phyloP scores from a whole-genome alignment of 495 filamentous ascomycete species.

The Margaritispora aquatica region DNA sequence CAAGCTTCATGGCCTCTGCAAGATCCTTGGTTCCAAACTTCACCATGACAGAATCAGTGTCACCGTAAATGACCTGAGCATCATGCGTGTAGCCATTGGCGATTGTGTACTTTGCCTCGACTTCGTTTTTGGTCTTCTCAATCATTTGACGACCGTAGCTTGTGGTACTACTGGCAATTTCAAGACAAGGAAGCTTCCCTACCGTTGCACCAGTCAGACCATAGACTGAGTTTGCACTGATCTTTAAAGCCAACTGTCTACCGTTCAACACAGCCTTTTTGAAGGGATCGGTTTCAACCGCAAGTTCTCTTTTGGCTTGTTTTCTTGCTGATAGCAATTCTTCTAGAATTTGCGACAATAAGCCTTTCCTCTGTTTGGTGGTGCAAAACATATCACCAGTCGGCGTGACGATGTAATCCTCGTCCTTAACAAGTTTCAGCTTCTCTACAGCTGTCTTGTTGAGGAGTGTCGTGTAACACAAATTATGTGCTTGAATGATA shows the following conservation, averaged over 20 bases:
- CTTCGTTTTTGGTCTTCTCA: slow-evolving; percentile 89
- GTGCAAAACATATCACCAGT: slow-evolving; percentile 93
- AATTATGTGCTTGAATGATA: slow-evolving; percentile 98
- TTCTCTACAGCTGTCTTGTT: slow-evolving; percentile 75
- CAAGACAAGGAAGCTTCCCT: slow-evolving; percentile 90
- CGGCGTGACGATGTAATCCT: slow-evolving; percentile 94
- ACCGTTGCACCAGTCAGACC: slow-evolving; percentile 94
- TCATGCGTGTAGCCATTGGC: slow-evolving; percentile 92
- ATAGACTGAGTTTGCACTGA: slow-evolving; percentile 98
- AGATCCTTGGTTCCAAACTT: slow-evolving; percentile 90
- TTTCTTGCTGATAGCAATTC: slow-evolving; percentile 86
- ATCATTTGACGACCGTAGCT: slow-evolving; percentile 98
- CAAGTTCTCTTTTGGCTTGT: slow-evolving; percentile 85
- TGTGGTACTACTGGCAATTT: slow-evolving; percentile 94
- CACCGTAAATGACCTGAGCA: slow-evolving; percentile 95
- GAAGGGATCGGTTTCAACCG: slow-evolving; percentile 88
- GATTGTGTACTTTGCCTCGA: slow-evolving; percentile 81
- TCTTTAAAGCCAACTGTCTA: slow-evolving; percentile 91
- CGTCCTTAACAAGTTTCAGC: slow-evolving; percentile 67
- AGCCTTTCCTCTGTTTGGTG: slow-evolving; percentile 78
- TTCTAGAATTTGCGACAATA: slow-evolving; percentile 92
- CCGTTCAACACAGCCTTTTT: slow-evolving; percentile 97
- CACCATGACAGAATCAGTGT: slow-evolving; percentile 99
- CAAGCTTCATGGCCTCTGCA: slow-evolving; percentile 85
- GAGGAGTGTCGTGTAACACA: slow-evolving; percentile 94